Percentiles rank a stretch among this genome's conserved stretches.
These are phyloP conservation scores for Penicillium frequentans DNA, from an alignment of 2,329 filamentous ascomycete species.

Conservation along the genomic window DNA sequence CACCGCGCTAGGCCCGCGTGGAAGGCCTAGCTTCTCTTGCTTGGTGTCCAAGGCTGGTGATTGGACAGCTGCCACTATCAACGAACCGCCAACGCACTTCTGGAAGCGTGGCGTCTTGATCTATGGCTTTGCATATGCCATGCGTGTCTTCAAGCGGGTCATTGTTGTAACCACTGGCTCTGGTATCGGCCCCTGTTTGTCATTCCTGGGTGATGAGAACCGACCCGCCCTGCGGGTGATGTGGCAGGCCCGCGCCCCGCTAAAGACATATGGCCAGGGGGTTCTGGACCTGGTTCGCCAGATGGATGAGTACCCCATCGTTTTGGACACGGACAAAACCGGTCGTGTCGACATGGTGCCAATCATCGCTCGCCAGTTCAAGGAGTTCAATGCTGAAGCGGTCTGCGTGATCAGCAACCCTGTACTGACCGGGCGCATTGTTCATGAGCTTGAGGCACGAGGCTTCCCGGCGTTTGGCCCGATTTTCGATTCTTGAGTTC, in stretches of 20 bases:
- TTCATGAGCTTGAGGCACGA: conserved; percentile 66
- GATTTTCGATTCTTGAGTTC: conserved; percentile 65
- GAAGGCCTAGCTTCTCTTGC: conserved; percentile 61
- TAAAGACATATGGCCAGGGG: conserved; percentile 60
- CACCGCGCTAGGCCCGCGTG: conserved; percentile 10
- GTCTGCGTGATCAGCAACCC: conserved; percentile 74
- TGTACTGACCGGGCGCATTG: conserved; percentile 65
- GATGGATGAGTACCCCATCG: conserved; percentile 62
- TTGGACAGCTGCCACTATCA: conserved; percentile 68
- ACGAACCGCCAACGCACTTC: conserved; percentile 59
- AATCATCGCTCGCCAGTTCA: conserved; percentile 53
- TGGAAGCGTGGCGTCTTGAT: conserved; percentile 70
- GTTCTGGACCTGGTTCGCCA: conserved; percentile 57
- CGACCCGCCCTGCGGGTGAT: conserved; percentile 57
- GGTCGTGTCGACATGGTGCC: conserved; percentile 63
- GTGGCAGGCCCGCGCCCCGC: conserved; percentile 66
- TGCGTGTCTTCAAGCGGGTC: conserved; percentile 64
- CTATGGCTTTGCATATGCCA: conserved; percentile 66
- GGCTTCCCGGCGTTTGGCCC: conserved; percentile 70
- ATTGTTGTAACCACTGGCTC: conserved; percentile 71
- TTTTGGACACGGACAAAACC: conserved; percentile 64
- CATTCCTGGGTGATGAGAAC: conserved; percentile 55
- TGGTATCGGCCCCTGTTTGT: conserved; percentile 69
- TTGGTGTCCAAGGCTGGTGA: conserved; percentile 73
- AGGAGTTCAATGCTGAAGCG: conserved; percentile 58